phyloP scores from a whole-genome alignment of 768 basidiomycete genomes.

The Tylopilus plumbeoviolaceoides region DNA sequence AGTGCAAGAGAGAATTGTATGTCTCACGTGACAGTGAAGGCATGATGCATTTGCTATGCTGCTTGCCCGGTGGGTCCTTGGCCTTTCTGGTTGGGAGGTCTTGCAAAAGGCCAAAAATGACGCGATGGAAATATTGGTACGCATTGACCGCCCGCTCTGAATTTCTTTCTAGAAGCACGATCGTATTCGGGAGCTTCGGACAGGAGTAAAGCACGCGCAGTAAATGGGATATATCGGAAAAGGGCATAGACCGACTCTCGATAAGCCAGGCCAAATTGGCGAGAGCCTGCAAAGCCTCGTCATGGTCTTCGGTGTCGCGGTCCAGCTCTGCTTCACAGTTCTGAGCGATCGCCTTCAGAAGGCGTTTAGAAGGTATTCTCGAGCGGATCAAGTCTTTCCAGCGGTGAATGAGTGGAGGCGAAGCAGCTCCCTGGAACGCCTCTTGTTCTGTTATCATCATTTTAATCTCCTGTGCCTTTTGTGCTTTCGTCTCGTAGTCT shows the following conservation, averaged over 20 bases:
- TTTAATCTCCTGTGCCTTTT: constrained; percentile 26
- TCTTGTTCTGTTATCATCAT: constrained; percentile 20
- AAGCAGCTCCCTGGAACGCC: constrained; percentile 2
- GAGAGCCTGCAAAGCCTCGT: constrained; percentile 53
- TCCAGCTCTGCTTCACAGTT: constrained; percentile 30
- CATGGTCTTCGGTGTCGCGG: constrained; percentile 23
- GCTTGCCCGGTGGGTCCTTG: constrained; percentile 17
- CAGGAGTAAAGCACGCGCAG: constrained; percentile 44
- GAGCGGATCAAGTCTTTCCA: constrained; percentile 17
- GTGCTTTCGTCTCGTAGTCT: constrained; percentile 50
- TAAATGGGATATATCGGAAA: constrained; percentile 40
- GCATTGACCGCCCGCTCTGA: constrained; percentile 32
- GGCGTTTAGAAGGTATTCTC: constrained; percentile 26
- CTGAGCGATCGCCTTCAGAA: constrained; percentile 32
- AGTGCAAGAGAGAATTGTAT: constrained; percentile 64
- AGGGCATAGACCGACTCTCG: constrained; percentile 47
- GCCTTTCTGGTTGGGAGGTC: constrained; percentile 27
- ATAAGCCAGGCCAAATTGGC: constrained; percentile 53
- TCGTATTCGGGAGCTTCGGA: constrained; percentile 37
- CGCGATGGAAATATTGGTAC: constrained; percentile 45
- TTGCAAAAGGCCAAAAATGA: constrained; percentile 40
- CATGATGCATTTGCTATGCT: constrained; percentile 11
- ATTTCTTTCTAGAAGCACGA: constrained; percentile 34
- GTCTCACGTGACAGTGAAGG: constrained; percentile 37
- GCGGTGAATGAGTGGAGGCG: constrained; percentile 14